A percentile compares a stretch with the other conserved stretches of the same genome.
These are phyloP conservation scores for Candida chauliodis DNA, from an alignment of 805 yeast species.

Conservation along the genomic window DNA sequence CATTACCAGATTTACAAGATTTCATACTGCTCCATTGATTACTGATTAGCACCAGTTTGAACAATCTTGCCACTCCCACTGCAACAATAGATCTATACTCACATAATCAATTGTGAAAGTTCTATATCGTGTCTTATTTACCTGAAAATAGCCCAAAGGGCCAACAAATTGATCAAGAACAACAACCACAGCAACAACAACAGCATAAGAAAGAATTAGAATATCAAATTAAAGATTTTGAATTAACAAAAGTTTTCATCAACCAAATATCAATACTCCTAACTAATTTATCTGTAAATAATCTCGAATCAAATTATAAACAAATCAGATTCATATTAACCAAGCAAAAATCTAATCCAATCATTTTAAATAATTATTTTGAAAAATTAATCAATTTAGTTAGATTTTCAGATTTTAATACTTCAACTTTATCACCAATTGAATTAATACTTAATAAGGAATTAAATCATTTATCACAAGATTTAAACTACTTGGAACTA, in stretches of 20 bases:
- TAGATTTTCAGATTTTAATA: slow-evolving; percentile 9
- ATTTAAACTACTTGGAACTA: slow-evolving; percentile 22
- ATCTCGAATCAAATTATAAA: slow-evolving; percentile 33
- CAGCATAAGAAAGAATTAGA: neutral
- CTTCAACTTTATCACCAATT: slow-evolving; percentile 12
- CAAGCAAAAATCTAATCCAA: slow-evolving; percentile 17
- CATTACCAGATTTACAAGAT: neutral
- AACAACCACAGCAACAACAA: slow-evolving; percentile 10
- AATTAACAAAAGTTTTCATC: slow-evolving; percentile 36
- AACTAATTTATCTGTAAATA: slow-evolving; percentile 39
- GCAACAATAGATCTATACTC: neutral
- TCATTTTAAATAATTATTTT: slow-evolving; percentile 18
- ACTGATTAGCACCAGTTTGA: neutral
- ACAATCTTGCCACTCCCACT: slow-evolving; percentile 4
- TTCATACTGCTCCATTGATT: neutral
- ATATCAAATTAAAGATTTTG: slow-evolving; percentile 17
- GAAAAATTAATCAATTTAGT: slow-evolving; percentile 17
- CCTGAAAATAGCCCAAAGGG: slow-evolving; percentile 38
- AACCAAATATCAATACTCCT: slow-evolving; percentile 54
- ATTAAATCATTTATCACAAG: slow-evolving; percentile 21
- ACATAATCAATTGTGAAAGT: slow-evolving; percentile 5
- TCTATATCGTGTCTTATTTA: slow-evolving; percentile 33
- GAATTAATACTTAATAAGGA: slow-evolving; percentile 27
- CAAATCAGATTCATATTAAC: slow-evolving; percentile 49
- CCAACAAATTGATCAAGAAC: slow-evolving; percentile 14